A percentile compares a stretch with the other conserved stretches of the same genome.
These are phyloP conservation scores for Parathielavia hyrcaniae DNA, from an alignment of 495 filamentous ascomycete species.

Conservation along the genomic window DNA sequence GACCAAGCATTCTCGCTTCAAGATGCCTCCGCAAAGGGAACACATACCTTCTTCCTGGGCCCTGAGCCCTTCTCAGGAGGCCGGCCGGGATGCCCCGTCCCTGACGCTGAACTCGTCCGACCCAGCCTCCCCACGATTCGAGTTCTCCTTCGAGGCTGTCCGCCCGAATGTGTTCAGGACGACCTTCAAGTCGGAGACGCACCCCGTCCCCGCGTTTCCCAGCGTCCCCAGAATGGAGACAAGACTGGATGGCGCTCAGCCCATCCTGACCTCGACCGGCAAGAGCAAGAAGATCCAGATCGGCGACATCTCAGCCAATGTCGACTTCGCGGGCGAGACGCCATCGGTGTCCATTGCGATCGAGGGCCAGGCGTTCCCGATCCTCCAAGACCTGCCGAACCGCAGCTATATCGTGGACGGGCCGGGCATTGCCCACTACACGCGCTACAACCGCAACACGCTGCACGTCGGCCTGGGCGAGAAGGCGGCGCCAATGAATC, in stretches of 20 bases:
- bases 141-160: conserved; percentile 1
- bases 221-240: conserved; percentile 8
- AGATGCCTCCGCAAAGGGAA: conserved; percentile 7
- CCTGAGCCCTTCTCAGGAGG: not conserved
- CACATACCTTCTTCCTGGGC: not conserved
- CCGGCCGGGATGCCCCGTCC: not conserved
- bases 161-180: conserved; percentile 8
- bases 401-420: conserved; percentile 1
- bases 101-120: not conserved
- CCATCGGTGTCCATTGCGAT: conserved; percentile 3
- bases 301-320: not conserved
- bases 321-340: conserved; percentile 1
- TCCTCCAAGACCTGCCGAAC: conserved; percentile 7
- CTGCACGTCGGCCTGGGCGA: conserved; percentile 64
- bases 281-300: conserved; percentile 8
- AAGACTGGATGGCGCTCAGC: not conserved
- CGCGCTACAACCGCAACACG: conserved; percentile 6
- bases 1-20: too few relatives aligned
- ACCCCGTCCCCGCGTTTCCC: conserved; percentile 1
- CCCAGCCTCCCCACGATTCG: not conserved
- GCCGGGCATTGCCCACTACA: conserved; percentile 4
- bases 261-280: conserved; percentile 1
- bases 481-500: conserved; percentile 64
- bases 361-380: conserved; percentile 4
- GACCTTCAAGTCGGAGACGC: conserved; percentile 4